These are phyloP conservation scores for Arthrocladium fulminans DNA, from an alignment of 2,329 filamentous ascomycete genomes.

Conservation along the genomic window DNA sequence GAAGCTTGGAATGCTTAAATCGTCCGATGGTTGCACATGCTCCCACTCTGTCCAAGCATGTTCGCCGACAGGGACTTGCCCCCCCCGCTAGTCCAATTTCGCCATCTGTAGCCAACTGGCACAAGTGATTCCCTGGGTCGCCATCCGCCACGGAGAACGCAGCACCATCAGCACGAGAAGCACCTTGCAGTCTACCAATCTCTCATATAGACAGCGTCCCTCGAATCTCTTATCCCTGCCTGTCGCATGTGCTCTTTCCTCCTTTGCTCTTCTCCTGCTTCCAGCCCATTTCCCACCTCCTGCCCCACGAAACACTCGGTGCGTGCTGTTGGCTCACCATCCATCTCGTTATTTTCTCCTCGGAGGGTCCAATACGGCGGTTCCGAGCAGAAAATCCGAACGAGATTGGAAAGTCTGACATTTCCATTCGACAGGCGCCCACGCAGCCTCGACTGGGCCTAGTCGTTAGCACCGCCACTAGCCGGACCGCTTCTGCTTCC, in stretches of 20 bases:
- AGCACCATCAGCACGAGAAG: constrained; percentile 1
- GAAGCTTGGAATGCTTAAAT: not conserved
- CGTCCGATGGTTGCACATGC: constrained; percentile 1
- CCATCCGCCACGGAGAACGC: not conserved
- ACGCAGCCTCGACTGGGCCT: not conserved
- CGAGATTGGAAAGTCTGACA: not conserved
- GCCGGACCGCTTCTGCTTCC: constrained; percentile 3
- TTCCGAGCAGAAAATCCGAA: not conserved
- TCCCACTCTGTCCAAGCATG: not conserved
- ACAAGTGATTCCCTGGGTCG: not conserved
- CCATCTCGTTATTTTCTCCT: not conserved
- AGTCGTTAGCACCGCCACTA: constrained; percentile 4
- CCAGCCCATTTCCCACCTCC: not conserved
- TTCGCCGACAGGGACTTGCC: not conserved
- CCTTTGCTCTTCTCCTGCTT: not conserved
- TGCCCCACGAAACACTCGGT: not conserved
- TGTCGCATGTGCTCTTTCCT: constrained; percentile 7
- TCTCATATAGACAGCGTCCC: not conserved
- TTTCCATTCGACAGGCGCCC: not conserved
- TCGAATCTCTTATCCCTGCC: not conserved
- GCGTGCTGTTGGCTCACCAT: not conserved
- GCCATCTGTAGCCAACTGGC: not conserved
- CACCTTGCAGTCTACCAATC: not conserved
- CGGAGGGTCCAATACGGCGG: not conserved
- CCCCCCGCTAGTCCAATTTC: not conserved